Conservation (phyloP, 2,329 filamentous ascomycete genomes). For the Cladosporium halotolerans region DNA sequence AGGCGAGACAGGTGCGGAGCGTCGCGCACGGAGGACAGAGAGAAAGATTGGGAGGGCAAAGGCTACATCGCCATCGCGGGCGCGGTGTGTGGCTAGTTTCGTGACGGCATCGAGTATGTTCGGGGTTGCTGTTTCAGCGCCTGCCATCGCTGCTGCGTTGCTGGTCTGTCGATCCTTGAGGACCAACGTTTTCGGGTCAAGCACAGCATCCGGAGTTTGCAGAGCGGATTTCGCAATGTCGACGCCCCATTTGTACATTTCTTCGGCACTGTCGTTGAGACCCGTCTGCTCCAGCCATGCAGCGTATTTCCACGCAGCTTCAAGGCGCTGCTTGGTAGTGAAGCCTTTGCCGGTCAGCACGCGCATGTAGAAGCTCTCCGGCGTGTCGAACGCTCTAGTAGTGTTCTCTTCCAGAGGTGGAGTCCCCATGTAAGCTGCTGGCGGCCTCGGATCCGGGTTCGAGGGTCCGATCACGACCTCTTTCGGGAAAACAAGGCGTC, state of each 20-base stretch:
- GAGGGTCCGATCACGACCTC: conserved; percentile 74
- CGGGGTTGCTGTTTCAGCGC: conserved; percentile 40
- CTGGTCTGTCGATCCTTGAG: conserved; percentile 25
- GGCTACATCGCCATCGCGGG: conserved; percentile 59
- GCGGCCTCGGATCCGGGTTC: conserved; percentile 71
- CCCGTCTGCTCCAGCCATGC: conserved; percentile 79
- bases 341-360: conserved; percentile 77
- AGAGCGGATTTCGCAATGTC: conserved; percentile 62
- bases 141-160: conserved; percentile 36
- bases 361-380: conserved; percentile 74
- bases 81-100: conserved; percentile 70
- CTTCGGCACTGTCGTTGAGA: conserved; percentile 56
- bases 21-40: conserved; percentile 73
- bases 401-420: conserved; percentile 72
- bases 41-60: conserved; percentile 76
- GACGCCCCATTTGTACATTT: conserved; percentile 70
- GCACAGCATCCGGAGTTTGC: conserved; percentile 34
- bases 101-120: conserved; percentile 74
- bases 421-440: conserved; percentile 56
- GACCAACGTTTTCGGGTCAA: conserved; percentile 59
- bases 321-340: conserved; percentile 67
- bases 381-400: conserved; percentile 59
- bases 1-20: conserved; percentile 46
- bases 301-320: conserved; percentile 76
- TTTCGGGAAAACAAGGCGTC: conserved; percentile 61